These are phyloP conservation scores for Piromyces sp. DNA, from an alignment of 192 early-diverging fungal species.

Conservation along the genomic window DNA sequence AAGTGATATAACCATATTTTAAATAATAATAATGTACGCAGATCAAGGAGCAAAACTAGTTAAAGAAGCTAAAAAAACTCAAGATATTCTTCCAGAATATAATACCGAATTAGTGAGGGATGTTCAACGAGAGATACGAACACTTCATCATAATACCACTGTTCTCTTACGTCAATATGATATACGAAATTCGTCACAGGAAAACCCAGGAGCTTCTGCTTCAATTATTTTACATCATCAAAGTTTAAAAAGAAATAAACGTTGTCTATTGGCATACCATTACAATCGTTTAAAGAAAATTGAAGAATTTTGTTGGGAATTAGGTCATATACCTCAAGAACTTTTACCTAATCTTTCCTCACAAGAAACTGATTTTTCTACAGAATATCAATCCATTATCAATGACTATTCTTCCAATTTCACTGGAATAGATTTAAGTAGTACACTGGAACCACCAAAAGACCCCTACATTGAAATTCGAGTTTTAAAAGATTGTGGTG, in stretches of 20 bases:
- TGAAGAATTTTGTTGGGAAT: conserved; percentile 46
- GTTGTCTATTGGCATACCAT: conserved; percentile 78
- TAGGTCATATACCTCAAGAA: conserved; percentile 27
- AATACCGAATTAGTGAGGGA: conserved; percentile 61
- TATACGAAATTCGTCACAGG: neutral
- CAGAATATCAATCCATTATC: conserved; percentile 44
- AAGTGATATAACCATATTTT: no score
- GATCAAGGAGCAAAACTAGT: conserved; percentile 64
- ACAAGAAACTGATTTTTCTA: conserved; percentile 40
- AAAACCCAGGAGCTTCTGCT: neutral
- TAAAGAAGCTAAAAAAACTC: conserved; percentile 58
- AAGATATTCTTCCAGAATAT: conserved; percentile 56
- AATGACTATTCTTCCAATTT: conserved; percentile 24
- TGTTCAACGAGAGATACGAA: conserved; percentile 61
- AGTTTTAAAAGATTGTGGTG: conserved; percentile 73
- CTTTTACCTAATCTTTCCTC: conserved; percentile 18
- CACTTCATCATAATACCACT: conserved; percentile 9
- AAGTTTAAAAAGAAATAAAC: conserved; percentile 59
- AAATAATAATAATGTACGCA: conserved; percentile 30
- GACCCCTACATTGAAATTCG: conserved; percentile 86
- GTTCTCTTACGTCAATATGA: neutral
- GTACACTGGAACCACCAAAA: conserved; percentile 62
- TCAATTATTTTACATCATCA: conserved; percentile 33
- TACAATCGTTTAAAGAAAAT: conserved; percentile 47
- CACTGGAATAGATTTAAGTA: conserved; percentile 51